Base-by-base conservation (phyloP, 345 rosid genomes). In the Dimocarpus longan region DNA sequence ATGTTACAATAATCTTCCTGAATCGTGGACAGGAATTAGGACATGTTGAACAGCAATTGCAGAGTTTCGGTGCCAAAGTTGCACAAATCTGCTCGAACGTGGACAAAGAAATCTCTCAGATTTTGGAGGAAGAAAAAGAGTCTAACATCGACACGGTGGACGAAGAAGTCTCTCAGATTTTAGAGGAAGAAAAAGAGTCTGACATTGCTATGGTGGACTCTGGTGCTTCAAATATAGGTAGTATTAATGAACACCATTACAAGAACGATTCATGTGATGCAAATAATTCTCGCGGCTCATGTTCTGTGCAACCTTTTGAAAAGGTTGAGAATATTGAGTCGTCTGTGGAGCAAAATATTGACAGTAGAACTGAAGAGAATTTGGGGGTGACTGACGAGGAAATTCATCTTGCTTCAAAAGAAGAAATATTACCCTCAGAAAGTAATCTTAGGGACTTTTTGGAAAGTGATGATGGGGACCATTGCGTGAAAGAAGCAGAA, bases 21-120 rank as follows among this genome's bases (percentile, higher is more conserved):
- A 48, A 26, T 65, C 68, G 63, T 77, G 71, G 50, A 64, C 84
- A 87, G 90, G 87, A 85, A 71, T 22, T 75, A 4, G 64, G 32
- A 32, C 42, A 54, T 62, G 60, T 84, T 8, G 77, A 68, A n/a
- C 76, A 75, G 77, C 73, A 70, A 70, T 48, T 81, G 73, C 79
- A 76, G 73, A 63, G 76, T 5, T 81, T 80, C 15, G 74, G 87
- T 78, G 69, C 81, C 24, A 75, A 77, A 75, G 79, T 84, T 54
- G 71, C 70, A 74, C 67, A 84, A 67, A 65, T 85, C 68, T 88
- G 79, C 73, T 13, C 73, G 21, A 82, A 32, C 37, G 72, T 82
- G 68, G 60, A 62, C 68, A 86, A 85, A 11, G 71, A 77, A 70
- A 48, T 73, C 56, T 75, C 68, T 59, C 24, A 74, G 21, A 65